Conservation (phyloP, 1,284 basidiomycete genomes). For the Vanrija humicola region DNA sequence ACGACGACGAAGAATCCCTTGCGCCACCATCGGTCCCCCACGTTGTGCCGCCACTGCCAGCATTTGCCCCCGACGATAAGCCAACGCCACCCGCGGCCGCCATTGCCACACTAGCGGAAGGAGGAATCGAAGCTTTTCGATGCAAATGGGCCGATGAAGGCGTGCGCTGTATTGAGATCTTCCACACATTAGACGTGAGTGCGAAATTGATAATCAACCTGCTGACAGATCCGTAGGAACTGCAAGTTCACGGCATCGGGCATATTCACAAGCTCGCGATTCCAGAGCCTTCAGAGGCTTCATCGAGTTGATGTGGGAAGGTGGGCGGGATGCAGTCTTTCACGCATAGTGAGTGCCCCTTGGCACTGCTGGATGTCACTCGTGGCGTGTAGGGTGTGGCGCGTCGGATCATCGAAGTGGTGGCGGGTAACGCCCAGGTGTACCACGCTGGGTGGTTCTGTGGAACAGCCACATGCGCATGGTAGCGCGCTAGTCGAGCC, state of each 20-base stretch:
- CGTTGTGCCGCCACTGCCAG: slow-evolving; percentile 3
- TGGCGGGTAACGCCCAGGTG: too few relatives aligned
- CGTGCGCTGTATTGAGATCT: slow-evolving; percentile 11
- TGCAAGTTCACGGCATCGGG: slow-evolving; percentile 12
- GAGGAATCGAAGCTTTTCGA: slow-evolving; percentile 11
- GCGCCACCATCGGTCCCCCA: neutral
- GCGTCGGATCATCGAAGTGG: too few relatives aligned
- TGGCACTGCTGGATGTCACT: too few relatives aligned
- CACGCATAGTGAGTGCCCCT: too few relatives aligned
- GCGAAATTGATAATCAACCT: too few relatives aligned
- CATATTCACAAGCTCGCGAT: slow-evolving; percentile 9
- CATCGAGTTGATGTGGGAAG: too few relatives aligned
- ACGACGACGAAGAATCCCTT: neutral
- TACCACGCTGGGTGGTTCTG: too few relatives aligned
- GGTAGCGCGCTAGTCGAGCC: too few relatives aligned
- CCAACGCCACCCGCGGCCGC: neutral
- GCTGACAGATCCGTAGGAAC: slow-evolving; percentile 10
- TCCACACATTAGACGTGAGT: slow-evolving; percentile 18
- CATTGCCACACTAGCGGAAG: slow-evolving; percentile 10
- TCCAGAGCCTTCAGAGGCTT: too few relatives aligned
- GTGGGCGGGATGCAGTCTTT: too few relatives aligned
- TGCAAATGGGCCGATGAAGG: slow-evolving; percentile 20
- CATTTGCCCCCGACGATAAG: slow-evolving; percentile 7
- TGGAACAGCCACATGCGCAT: too few relatives aligned
- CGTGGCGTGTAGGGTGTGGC: too few relatives aligned